Base-by-base conservation (phyloP, 2,329 filamentous ascomycete genomes). In the Botrytis tulipae region DNA sequence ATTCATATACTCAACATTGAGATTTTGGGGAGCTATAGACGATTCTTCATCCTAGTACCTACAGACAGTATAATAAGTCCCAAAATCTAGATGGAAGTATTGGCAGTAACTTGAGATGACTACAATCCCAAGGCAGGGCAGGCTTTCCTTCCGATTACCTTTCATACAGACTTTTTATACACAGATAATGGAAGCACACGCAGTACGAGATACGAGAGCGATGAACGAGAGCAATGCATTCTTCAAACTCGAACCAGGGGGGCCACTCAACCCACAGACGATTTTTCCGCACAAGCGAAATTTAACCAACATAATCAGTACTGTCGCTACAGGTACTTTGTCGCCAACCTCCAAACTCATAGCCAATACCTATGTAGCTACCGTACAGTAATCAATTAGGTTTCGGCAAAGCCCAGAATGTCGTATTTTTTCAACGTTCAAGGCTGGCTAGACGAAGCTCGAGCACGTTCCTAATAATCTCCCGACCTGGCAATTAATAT, bases 391-490 rank as follows among this genome's bases (percentile, higher is more conserved):
- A 67, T 37, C 63, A n/a, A 40, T 40, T 67, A 29, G 65, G 22
- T 42, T 68, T 68, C 65, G 65, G 65, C 20, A 68, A 54, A 54
- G 16, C 29, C 44, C 32, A 54, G 46, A 54, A 29, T 67, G 46
- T 67, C 46, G 65, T 67, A 67, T 67, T 22, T 54, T 54, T 54
- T 54, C 35, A 68, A 67, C 63, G 63, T 40, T 54, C 35, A 73
- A 68, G 71, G 75, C 71, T 72, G 73, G 74, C 71, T 73, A 66
- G 35, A 42, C 57, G 61, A 54, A 65, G 63, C 70, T 72, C 59
- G 35, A 72, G 61, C 70, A 72, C 37, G 60, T 72, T 67, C 29
- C 60, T 59, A 57, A 59, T 10, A 67, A 72, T 72, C 57, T 72
- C 61, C 48, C 61, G 70, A 32, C 46, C 46, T 29, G 57, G 48